These are phyloP conservation scores for Eragrostis tef DNA, from an alignment of 202 grass and related monocot genomes.

Conservation along the genomic window DNA sequence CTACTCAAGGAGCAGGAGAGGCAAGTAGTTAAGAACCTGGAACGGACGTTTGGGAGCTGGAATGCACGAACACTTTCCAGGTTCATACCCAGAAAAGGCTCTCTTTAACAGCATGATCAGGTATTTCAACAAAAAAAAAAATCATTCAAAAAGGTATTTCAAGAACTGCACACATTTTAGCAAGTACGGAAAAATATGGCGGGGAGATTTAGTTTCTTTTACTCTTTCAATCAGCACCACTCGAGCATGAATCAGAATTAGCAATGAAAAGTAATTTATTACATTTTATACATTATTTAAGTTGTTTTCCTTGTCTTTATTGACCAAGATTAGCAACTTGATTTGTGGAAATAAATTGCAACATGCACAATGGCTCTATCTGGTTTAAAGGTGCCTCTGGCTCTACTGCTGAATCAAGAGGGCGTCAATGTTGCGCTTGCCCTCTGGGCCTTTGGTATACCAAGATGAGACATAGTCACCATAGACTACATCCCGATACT, in stretches of 20 bases:
- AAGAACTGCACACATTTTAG: background rate
- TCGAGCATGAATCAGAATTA: background rate
- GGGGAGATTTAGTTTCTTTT: background rate
- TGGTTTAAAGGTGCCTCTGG: background rate
- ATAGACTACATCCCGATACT: constrained; percentile 76
- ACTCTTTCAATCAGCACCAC: background rate
- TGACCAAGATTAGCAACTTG: constrained; percentile 7
- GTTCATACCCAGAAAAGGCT: background rate
- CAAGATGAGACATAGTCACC: constrained; percentile 90
- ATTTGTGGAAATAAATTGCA: background rate
- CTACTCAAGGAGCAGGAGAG: background rate
- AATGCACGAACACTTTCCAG: background rate
- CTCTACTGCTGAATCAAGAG: constrained; percentile 17
- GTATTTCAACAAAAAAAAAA: too few species aligned
- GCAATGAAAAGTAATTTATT: constrained; percentile 25
- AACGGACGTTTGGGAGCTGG: background rate
- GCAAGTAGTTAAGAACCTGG: background rate
- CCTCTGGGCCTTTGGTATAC: constrained; percentile 50
- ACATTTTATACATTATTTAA: constrained; percentile 14
- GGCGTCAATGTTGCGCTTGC: too few species aligned
- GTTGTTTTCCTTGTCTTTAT: constrained; percentile 26
- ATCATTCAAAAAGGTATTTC: background rate
- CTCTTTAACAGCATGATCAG: background rate
- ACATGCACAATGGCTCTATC: constrained; percentile 11
- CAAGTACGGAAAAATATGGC: background rate